Base-by-base conservation (phyloP, 2,329 filamentous ascomycete species). In the Fusarium udum region DNA sequence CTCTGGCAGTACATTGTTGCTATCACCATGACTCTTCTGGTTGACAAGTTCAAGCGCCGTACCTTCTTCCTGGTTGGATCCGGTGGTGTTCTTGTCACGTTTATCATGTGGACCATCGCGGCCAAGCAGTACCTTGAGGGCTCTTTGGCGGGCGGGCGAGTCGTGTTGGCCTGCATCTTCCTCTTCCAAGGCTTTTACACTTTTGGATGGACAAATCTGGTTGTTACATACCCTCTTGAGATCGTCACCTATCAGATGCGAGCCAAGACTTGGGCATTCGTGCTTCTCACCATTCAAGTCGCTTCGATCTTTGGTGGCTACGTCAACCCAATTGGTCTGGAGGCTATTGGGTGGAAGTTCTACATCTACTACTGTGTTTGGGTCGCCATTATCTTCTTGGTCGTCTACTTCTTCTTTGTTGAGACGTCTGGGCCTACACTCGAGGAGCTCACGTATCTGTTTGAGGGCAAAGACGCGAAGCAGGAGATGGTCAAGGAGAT, bases 1-100 rank as follows among this genome's bases (percentile, higher is more conserved):
- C 69, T 85, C 6, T 85, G 82, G 82, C 80, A 84, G 46, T 84
- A 83, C 60, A 79, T 85, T n/a, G 80, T 84, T 10, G 79, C 83
- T 6, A 75, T 85, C 14, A 68, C 73, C 10, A 80, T 84, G 40
- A 82, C 83, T 0, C 64, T 79, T n/a, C 55, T 83, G 3, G 79
- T 85, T 15, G 78, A 84, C 66, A 77, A 74, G 8, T 81, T 83
- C 67, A 81, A 79, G 68, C 79, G 83, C 15, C 79, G 82, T 1
- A 81, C 79, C 0, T 83, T 84, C 62, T 85, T 84, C 74, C 70
- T 84, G 40, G 76, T 80, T 16, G 82, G 80, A 10, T 83, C 83
- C 0, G 81, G 79, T 11, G 83, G 83, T 15, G 78, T 84, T 6
- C 67, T 84, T 4, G 77, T 83, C 24, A 82, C 79, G 1, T 84